Evolutionary conservation across 192 early-diverging fungal species (phyloP), one percentile per base, ranked within the genome.

Genomic region (Umbelopsis ramanniana): DNA sequence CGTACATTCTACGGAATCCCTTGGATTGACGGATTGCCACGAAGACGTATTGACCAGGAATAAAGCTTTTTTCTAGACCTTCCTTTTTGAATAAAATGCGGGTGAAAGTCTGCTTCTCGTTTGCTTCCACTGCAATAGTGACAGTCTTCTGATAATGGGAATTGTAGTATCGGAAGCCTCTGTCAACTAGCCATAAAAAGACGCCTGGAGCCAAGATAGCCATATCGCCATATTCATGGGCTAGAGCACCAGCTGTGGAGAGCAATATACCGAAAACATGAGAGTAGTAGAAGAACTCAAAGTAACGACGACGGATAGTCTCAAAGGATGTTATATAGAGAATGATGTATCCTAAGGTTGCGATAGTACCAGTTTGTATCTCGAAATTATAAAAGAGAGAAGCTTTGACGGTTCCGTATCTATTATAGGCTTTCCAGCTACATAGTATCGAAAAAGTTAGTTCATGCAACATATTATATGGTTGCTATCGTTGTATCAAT

Each of bases 31-130:
- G 57, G 37, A 84, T 69, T 10, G 75, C 67, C 7, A 84, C 33
- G 40, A 84, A 84, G 2, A 75, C 74, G 52, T 84, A 84, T 76
- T 84, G 82, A 33, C 82, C 79, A 26, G 82, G 69, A 9, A 74
- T 68, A 47, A 72, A 84, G 26, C 15, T 63, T 19, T 63, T n/a
- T n/a, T 63, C 57, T 4, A 63, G 57, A 17, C 33, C 33, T 37
- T 63, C 57, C 15, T 63, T 63, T 38, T 35, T 29, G 57, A 63
- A 63, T 6, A 63, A 4, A 19, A 63, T 63, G 14, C 57, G 57
- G 19, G 57, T 63, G 57, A 63, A 63, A 12, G 57, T 29, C 35
- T 63, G 57, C 17, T 63, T 63, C 2, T 29, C 57, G 17, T 29
- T 35, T 12, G 57, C 29, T 14, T 63, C 57, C 17, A 63, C 57